Evolutionary conservation across 1,139 yeast genomes (phyloP).

Genomic region (Pichia norvegensis): DNA sequence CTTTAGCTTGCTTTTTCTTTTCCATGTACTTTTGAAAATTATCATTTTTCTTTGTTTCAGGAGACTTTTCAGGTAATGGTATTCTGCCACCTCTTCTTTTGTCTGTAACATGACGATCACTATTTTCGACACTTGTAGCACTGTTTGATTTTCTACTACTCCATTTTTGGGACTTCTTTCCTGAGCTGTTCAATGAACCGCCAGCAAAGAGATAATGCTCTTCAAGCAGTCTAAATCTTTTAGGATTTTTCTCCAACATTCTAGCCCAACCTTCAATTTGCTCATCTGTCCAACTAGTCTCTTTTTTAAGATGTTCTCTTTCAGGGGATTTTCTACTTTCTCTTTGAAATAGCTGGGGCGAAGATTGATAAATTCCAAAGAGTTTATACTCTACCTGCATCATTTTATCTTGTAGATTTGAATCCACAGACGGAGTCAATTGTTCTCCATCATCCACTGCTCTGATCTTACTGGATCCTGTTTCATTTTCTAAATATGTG

Average conservation of each 20-base stretch:
- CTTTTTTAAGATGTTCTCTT: slow-evolving; percentile 45
- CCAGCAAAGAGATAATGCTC: slow-evolving; percentile 48
- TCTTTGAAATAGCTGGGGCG: slow-evolving; percentile 46
- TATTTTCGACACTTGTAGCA: slow-evolving; percentile 15
- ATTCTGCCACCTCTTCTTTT: slow-evolving; percentile 5
- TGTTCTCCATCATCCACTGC: neutral
- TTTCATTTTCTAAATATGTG: slow-evolving; percentile 70
- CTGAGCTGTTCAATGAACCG: slow-evolving; percentile 20
- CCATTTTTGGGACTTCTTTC: slow-evolving; percentile 17
- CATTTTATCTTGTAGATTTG: slow-evolving; percentile 13
- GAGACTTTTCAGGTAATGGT: slow-evolving; percentile 4
- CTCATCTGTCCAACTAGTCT: slow-evolving; percentile 72
- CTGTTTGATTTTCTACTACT: neutral
- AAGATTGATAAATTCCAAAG: slow-evolving; percentile 49
- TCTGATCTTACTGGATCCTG: slow-evolving; percentile 29
- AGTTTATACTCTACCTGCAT: slow-evolving; percentile 43
- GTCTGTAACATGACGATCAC: slow-evolving; percentile 7
- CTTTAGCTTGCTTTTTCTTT: slow-evolving; percentile 30
- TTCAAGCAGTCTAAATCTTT: slow-evolving; percentile 52
- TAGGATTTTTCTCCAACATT: slow-evolving; percentile 61
- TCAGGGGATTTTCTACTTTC: slow-evolving; percentile 41
- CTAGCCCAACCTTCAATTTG: slow-evolving; percentile 92
- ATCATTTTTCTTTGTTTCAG: slow-evolving; percentile 7
- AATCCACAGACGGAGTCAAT: slow-evolving; percentile 12
- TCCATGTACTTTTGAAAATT: slow-evolving; percentile 15